Conservation (phyloP, 495 filamentous ascomycete genomes). For the Daldinia decipiens region DNA sequence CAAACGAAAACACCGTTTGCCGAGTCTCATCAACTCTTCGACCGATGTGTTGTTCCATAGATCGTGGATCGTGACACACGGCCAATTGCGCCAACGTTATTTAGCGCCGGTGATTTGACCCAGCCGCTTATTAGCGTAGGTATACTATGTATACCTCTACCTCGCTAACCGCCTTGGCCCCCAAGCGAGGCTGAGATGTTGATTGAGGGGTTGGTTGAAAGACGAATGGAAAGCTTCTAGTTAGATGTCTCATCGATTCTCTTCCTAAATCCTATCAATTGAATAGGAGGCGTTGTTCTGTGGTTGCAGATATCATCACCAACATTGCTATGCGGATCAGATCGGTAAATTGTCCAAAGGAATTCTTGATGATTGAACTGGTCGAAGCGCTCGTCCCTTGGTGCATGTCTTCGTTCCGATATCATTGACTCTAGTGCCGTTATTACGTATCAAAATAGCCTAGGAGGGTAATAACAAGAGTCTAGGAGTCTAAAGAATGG, state of each 20-base stretch:
- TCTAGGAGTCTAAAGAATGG: slow-evolving; percentile 33
- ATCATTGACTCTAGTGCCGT: slow-evolving; percentile 27
- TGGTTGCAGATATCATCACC: slow-evolving; percentile 4
- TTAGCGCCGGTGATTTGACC: slow-evolving; percentile 13
- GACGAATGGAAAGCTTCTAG: not conserved
- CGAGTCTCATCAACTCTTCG: slow-evolving; percentile 10
- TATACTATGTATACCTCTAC: not conserved
- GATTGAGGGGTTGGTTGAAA: not conserved
- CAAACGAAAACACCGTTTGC: slow-evolving; percentile 16
- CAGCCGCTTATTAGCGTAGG: slow-evolving; percentile 14
- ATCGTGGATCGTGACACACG: slow-evolving; percentile 30
- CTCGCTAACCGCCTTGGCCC: slow-evolving; percentile 11
- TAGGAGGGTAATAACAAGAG: slow-evolving; percentile 19
- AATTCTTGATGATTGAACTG: slow-evolving; percentile 5
- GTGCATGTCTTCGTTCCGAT: slow-evolving; percentile 17
- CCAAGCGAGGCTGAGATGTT: slow-evolving; percentile 10
- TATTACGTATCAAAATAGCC: slow-evolving; percentile 37
- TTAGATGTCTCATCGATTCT: slow-evolving; percentile 6
- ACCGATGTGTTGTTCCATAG: slow-evolving; percentile 19
- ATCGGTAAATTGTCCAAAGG: not conserved
- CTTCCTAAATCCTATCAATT: slow-evolving; percentile 6
- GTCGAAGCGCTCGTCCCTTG: not conserved
- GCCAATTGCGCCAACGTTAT: slow-evolving; percentile 23
- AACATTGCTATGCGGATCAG: not conserved
- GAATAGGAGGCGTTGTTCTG: not conserved